Conservation (phyloP, 768 basidiomycete species). For the Mycena leptocephala region DNA sequence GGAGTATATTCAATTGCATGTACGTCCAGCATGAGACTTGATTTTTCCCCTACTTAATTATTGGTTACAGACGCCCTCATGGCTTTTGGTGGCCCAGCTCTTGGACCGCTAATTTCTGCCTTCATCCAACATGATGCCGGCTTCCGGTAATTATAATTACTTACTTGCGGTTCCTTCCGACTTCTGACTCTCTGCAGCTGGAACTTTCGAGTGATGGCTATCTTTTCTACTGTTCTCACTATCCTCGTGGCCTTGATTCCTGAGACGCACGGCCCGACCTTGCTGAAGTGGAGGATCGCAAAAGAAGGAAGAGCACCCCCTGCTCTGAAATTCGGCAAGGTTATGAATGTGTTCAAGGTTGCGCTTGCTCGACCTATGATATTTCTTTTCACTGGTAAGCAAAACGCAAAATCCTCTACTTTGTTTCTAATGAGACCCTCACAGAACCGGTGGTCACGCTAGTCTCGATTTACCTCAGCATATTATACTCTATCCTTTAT, state of each 20-base stretch:
- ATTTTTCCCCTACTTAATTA: neutral
- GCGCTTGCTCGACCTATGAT: conserved; percentile 26
- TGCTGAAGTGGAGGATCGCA: conserved; percentile 25
- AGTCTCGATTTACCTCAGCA: conserved; percentile 31
- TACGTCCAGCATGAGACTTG: neutral
- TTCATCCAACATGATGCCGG: conserved; percentile 33
- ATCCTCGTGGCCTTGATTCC: conserved; percentile 27
- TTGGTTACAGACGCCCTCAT: conserved; percentile 19
- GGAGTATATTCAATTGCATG: conserved; percentile 21
- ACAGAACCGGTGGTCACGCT: conserved; percentile 37
- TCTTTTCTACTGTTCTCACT: conserved; percentile 28
- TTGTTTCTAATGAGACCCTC: neutral
- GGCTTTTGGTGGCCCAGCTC: conserved; percentile 33
- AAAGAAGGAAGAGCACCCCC: conserved; percentile 15
- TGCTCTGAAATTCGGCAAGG: neutral
- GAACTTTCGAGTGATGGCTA: conserved; percentile 36
- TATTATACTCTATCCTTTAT: conserved; percentile 34
- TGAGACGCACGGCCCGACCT: conserved; percentile 35
- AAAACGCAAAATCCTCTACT: neutral
- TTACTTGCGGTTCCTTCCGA: neutral
- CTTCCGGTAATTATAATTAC: conserved; percentile 23
- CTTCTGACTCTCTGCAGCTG: conserved; percentile 16
- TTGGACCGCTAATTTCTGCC: conserved; percentile 28
- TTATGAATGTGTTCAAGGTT: conserved; percentile 21
- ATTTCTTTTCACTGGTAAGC: conserved; percentile 33